phyloP scores from a whole-genome alignment of 2,329 filamentous ascomycete species.

The Aspergillus texensis region DNA sequence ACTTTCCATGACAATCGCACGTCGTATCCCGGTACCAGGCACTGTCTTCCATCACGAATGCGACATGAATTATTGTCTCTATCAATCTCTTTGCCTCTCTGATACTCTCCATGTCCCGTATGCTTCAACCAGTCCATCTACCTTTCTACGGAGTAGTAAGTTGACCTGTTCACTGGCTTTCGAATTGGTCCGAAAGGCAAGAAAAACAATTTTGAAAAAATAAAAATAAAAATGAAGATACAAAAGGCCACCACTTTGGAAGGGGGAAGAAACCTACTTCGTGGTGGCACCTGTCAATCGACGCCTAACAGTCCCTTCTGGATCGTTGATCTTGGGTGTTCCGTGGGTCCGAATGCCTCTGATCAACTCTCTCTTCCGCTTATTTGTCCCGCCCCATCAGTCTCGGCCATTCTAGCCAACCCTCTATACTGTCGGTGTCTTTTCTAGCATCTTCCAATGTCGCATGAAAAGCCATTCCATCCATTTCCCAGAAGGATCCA shows the following conservation, averaged over 20 bases:
- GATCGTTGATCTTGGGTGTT: constrained; percentile 15
- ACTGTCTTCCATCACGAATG: not conserved
- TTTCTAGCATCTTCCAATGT: not conserved
- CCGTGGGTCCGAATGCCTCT: constrained; percentile 15
- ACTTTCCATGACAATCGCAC: not conserved
- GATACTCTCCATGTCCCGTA: not conserved
- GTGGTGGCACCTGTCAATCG: constrained; percentile 9
- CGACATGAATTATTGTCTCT: not conserved
- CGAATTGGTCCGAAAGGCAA: not conserved
- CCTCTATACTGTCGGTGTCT: not conserved
- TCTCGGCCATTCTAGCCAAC: constrained; percentile 6
- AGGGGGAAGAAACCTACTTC: not conserved
- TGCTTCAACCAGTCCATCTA: not conserved
- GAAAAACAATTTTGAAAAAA: not conserved
- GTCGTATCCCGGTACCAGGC: not conserved
- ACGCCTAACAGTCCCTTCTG: constrained; percentile 6
- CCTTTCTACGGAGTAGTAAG: not conserved
- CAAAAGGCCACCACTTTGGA: not conserved
- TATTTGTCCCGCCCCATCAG: not conserved
- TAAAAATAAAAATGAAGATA: too few relatives aligned
- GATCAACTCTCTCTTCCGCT: not conserved
- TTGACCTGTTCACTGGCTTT: not conserved
- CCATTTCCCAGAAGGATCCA: not conserved
- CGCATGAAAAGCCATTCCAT: not conserved
- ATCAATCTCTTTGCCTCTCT: not conserved